Conservation (phyloP, 129 eudicot species). For the Tagetes patula region DNA sequence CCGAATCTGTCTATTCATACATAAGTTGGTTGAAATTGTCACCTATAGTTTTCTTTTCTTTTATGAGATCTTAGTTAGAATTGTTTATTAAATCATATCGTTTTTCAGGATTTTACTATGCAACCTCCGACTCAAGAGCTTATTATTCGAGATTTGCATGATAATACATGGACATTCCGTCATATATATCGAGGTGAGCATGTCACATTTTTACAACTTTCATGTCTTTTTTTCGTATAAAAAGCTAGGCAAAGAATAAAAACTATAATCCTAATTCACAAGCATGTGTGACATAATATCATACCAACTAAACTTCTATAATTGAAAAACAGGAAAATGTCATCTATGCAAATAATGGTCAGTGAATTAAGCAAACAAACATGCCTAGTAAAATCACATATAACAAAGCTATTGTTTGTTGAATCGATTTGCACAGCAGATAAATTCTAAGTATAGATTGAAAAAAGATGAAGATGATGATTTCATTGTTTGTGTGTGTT, state of each 20-base stretch:
- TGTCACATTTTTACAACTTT: background rate
- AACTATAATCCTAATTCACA: background rate
- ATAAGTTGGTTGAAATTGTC: background rate
- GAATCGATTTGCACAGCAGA: no score
- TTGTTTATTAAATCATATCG: background rate
- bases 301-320: background rate
- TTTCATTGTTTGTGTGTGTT: no score
- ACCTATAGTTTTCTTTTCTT: background rate
- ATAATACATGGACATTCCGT: constrained; percentile 96
- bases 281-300: background rate
- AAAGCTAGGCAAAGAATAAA: background rate
- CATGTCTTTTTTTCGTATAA: background rate
- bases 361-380: no score
- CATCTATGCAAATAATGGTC: no score
- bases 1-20: background rate
- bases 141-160: constrained; percentile 88
- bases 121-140: constrained; percentile 99
- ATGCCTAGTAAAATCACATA: no score
- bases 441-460: no score
- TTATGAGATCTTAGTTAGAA: background rate
- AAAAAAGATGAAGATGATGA: no score
- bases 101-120: constrained; percentile 77
- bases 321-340: no score
- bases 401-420: no score
- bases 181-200: constrained; percentile 87